Evolutionary conservation across 2,329 filamentous ascomycete genomes (phyloP), one percentile per base, ranked within the genome.

Genomic region (Venturia pyrina): DNA sequence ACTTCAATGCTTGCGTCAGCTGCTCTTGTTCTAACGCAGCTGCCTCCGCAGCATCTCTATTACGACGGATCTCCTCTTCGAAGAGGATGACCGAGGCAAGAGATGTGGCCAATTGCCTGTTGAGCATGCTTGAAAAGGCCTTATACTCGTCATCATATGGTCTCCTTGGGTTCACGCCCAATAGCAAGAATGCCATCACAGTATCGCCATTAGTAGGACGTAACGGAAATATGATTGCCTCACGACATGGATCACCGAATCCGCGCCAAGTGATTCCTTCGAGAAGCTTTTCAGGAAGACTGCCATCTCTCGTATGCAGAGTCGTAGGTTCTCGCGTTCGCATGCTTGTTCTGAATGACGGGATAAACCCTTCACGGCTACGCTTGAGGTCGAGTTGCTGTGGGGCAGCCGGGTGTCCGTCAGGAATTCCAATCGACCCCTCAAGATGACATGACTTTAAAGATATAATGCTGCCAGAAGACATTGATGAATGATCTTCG

Each of bases 341-440:
- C 69, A 73, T 75, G n/a, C 73, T 73, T 63, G 73, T 72, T 50
- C 72, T 69, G 65, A 75, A 74, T 2, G 73, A 73, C 10, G 73
- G 72, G 5, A 74, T 68, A 40, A 75, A 73, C 0, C 72, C 71
- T 53, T 74, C 72, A 53, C 72, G 70, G 53, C 70, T 71, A 40
- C 72, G 67, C 69, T 66, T 64, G 13, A 66, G 60, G 53, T 64
- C 59, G 21, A 66, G 48, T 59, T 59, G 65, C 28, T 34, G 59
- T 43, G 65, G 65, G 13, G 65, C 61, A 5, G 65, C 65, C n/a
- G 65, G 65, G 19, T 66, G 65, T 28, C 61, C 61, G 24, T 32
- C 15, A 4, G 65, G 65, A 17, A 66, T 43, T 10, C 56, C 65
- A n/a, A 66, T 53, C 1, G 43, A 64, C 5, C 65, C 61, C 43